Base-by-base conservation (phyloP, 2,329 filamentous ascomycete species). In the Colletotrichum siamense region DNA sequence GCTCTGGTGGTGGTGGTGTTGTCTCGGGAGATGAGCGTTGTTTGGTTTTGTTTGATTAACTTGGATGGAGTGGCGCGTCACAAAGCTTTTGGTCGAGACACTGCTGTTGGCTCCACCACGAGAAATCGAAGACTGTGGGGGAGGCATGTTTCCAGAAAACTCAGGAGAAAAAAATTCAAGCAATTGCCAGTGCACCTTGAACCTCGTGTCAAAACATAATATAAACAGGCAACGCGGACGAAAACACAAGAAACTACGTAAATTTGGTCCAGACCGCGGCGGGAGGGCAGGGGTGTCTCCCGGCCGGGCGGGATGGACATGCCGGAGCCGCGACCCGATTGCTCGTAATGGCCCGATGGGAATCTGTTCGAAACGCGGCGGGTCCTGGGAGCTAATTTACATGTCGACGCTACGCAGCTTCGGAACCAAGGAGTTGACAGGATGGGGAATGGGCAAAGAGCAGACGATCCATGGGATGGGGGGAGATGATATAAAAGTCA, bases 291-390 rank as follows among this genome's bases (percentile, higher is more conserved):
- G 69, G 39, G 32, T 72, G 62, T 8, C 5, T 63, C 30, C 30
- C 69, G 36, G 28, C 69, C 30, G 55, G 24, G 36, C 69, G 69
- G 69, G 55, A 55, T 44, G 16, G n/a, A 52, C 15, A 59, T 69
- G 73, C 64, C 64, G 74, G 32, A 10, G 39, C 44, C n/a, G 52
- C 18, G 12, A 28, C 57, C 49, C 32, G 57, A 34, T 32, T 22
- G 26, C 64, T 69, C 57, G 49, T 59, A 57, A 63, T 69, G 62
- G 34, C 62, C 32, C 34, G 34, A 64, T 32, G 39, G 22, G 30
- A 55, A 62, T 76, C n/a, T 76, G 55, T 76, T 73, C 70, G 74
- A 76, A 76, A 76, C 70, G 34, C 52, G 39, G 28, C 30, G 18
- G 67, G 74, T 44, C 74, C 70, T 65, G 67, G 70, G 9, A 39